A percentile compares a stretch with the other conserved stretches of the same genome.
phyloP scores from a whole-genome alignment of 2,329 filamentous ascomycete genomes.

The Colletotrichum magnum region DNA sequence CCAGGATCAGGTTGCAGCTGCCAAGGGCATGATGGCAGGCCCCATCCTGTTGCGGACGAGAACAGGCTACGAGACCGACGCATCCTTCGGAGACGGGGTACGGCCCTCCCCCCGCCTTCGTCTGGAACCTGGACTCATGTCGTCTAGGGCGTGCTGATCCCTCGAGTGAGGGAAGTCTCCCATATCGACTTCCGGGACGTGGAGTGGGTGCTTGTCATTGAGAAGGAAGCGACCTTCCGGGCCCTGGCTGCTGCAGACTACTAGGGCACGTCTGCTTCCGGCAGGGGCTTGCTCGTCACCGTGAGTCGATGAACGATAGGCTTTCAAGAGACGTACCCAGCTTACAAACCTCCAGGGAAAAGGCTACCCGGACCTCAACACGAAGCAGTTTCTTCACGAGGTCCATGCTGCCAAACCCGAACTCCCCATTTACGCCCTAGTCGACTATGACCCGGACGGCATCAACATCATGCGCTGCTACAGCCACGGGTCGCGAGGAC shows the following conservation, averaged over 20 bases:
- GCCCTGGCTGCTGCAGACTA: conserved; percentile 72
- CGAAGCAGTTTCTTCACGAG: conserved; percentile 73
- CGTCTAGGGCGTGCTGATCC: conserved; percentile 72
- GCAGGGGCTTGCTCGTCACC: conserved; percentile 77
- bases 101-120: conserved; percentile 26
- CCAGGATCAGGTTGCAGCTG: conserved; percentile 73
- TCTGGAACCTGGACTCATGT: neutral
- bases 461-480: conserved; percentile 82
- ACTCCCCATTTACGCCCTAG: conserved; percentile 73
- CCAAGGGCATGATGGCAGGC: conserved; percentile 80
- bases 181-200: conserved; percentile 63
- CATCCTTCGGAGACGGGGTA: conserved; percentile 48
- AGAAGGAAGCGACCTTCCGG: conserved; percentile 89
- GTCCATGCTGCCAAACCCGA: conserved; percentile 62
- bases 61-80: conserved; percentile 44
- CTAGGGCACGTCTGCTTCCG: conserved; percentile 63
- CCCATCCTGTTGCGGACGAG: conserved; percentile 58
- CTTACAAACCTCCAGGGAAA: conserved; percentile 71
- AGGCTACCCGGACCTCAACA: conserved; percentile 84
- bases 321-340: neutral
- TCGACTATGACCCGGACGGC: conserved; percentile 85
- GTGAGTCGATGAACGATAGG: conserved; percentile 54
- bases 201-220: conserved; percentile 80
- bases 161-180: conserved; percentile 64
- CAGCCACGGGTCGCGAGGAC: conserved; percentile 75